These are phyloP conservation scores for Solanum ahanhuiri DNA, from an alignment of 257 asterid genomes.

Conservation along the genomic window DNA sequence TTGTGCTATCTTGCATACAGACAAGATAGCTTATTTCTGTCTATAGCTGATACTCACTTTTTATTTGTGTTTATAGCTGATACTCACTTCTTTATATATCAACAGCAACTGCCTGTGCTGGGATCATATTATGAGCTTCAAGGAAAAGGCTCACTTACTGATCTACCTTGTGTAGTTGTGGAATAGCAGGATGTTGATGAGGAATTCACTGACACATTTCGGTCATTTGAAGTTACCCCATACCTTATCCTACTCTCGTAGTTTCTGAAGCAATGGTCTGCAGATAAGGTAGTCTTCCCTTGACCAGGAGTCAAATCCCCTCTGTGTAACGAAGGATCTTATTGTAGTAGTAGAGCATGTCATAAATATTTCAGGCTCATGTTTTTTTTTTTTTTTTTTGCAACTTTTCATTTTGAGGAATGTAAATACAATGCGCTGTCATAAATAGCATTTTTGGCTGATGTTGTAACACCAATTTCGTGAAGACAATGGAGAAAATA, in stretches of 20 bases:
- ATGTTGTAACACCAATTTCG: slow-evolving; percentile 1
- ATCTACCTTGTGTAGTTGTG: slow-evolving; percentile 45
- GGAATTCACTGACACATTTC: background rate
- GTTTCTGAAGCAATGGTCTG: slow-evolving; percentile 21
- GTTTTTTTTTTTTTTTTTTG: background rate
- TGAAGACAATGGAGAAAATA: background rate
- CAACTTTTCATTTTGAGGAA: slow-evolving; percentile 13
- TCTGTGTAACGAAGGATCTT: background rate
- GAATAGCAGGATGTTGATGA: slow-evolving; percentile 5
- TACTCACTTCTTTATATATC: slow-evolving; percentile 22
- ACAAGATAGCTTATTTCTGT: background rate
- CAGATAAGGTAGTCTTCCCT: slow-evolving; percentile 15
- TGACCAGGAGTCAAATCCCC: background rate
- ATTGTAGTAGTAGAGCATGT: background rate
- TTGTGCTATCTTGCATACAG: slow-evolving; percentile 2
- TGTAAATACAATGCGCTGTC: slow-evolving; percentile 7
- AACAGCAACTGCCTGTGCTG: slow-evolving; percentile 42
- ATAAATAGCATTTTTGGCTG: slow-evolving; percentile 4
- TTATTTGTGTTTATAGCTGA: slow-evolving; percentile 19
- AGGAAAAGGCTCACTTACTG: slow-evolving; percentile 36
- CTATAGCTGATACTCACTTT: slow-evolving; percentile 28
- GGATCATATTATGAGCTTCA: slow-evolving; percentile 50
- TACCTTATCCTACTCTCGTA: slow-evolving; percentile 14
- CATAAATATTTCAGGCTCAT: background rate
- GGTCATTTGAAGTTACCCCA: slow-evolving; percentile 16